phyloP scores from a whole-genome alignment of 2,329 filamentous ascomycete species.

The Hypoxylon sp. region DNA sequence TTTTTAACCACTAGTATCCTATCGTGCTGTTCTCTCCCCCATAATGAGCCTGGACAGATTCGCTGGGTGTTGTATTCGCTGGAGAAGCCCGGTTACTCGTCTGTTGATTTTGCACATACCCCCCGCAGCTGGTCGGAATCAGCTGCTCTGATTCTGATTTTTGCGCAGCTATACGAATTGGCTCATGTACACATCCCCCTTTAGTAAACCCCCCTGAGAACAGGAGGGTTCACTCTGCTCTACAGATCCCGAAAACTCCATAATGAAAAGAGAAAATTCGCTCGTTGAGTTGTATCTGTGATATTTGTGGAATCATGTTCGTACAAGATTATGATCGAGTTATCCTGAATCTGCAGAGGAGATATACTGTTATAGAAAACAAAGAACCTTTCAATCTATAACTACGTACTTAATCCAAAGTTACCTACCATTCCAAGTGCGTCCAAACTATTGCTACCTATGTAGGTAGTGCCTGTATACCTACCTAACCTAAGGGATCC shows the following conservation, averaged over 20 bases:
- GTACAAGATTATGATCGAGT: constrained; percentile 9
- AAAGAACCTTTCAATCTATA: constrained; percentile 6
- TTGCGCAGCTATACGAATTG: constrained; percentile 39
- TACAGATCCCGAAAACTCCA: constrained; percentile 34
- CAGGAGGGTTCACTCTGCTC: constrained; percentile 21
- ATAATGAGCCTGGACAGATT: constrained; percentile 18
- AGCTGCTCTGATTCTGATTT: constrained; percentile 40
- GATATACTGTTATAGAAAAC: constrained; percentile 1
- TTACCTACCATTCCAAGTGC: not conserved
- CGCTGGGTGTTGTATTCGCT: constrained; percentile 35
- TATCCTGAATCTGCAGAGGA: constrained; percentile 10
- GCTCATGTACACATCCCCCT: constrained; percentile 44
- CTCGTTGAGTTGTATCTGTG: constrained; percentile 35
- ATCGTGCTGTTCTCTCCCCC: constrained; percentile 12
- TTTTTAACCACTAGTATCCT: constrained; percentile 26
- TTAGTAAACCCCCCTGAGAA: constrained; percentile 18
- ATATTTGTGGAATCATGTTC: constrained; percentile 5
- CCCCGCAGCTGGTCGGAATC: constrained; percentile 37
- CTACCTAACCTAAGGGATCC: too few species aligned
- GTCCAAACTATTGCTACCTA: not conserved
- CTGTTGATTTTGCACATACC: constrained; percentile 49
- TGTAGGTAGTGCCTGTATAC: too few species aligned
- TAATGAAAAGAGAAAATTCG: constrained; percentile 46
- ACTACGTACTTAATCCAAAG: not conserved
- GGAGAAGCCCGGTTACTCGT: constrained; percentile 35